Base-by-base conservation (phyloP, 2,329 filamentous ascomycete genomes). In the Fusarium coffeatum region DNA sequence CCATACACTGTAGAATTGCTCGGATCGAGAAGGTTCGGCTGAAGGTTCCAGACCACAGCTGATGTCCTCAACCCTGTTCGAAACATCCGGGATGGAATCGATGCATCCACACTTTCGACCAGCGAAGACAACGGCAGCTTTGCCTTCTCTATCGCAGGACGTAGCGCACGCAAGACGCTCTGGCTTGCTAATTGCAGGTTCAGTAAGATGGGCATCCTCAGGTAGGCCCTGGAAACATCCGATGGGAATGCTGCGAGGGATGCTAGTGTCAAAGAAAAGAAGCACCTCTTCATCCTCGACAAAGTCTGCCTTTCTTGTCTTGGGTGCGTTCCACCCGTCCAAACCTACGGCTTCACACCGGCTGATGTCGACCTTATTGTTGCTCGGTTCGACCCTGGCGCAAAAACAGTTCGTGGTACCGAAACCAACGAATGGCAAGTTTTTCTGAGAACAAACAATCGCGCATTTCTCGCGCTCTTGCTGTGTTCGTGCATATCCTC, bases 81-180 rank as follows among this genome's bases (percentile, higher is more conserved):
- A 15, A 11, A 5, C 5, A 0, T 22, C n/a, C 12, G 28, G 48
- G 11, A 6, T 9, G 2, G 18, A 18, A 5, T 30, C 1, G 2
- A 22, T 47, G n/a, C 64, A 66, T 13, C 16, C 34, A 8, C 64
- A 66, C n/a, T n/a, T n/a, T n/a, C n/a, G n/a, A 6, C 5, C 30
- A 1, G 15, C 45, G 5, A 66, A 22, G 3, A 66, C 15, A 2
- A 37, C 64, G 45, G 49, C 22, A n/a, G 53, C 40, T 5, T 32
- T 55, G 4, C 43, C 43, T 5, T 42, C n/a, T n/a, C n/a, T n/a
- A n/a, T n/a, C n/a, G 3, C 64, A 66, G 0, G 7, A 3, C 22
- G 12, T 32, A 1, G 40, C 55, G 5, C 64, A 66, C 6, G 32
- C 12, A 0, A 18, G 20, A 2, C 46, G 62, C 8, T 28, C 41